Evolutionary conservation across 2,329 filamentous ascomycete species (phyloP).

Genomic region (Trichoderma cornu-damae): DNA sequence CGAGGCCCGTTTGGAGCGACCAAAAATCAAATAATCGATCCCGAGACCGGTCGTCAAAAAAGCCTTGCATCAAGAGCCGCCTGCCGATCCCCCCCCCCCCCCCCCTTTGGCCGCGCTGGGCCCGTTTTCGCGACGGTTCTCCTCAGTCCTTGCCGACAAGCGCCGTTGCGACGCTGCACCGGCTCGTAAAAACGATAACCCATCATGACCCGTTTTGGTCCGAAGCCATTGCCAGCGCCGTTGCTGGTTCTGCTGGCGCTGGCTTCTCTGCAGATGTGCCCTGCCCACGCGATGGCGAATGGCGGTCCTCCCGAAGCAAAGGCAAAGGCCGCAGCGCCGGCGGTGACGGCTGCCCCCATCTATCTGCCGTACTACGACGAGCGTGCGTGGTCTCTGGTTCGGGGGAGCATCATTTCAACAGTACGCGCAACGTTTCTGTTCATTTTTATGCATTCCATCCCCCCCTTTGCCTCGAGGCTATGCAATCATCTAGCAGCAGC

Average conservation of each 20-base stretch:
- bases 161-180: background rate
- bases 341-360: slow-evolving; percentile 40
- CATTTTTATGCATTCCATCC: background rate
- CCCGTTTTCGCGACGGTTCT: background rate
- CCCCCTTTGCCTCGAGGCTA: background rate
- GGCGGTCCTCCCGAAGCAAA: slow-evolving; percentile 1
- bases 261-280: slow-evolving; percentile 9
- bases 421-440: slow-evolving; percentile 27
- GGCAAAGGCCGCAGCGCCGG: slow-evolving; percentile 20
- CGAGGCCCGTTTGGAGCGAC: background rate
- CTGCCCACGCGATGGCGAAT: slow-evolving; percentile 22
- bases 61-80: background rate
- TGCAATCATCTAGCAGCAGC: background rate
- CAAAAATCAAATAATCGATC: background rate
- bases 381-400: slow-evolving; percentile 41
- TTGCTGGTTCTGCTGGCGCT: slow-evolving; percentile 28
- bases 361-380: slow-evolving; percentile 41
- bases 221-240: slow-evolving; percentile 14
- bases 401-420: slow-evolving; percentile 42
- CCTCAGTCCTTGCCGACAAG: background rate
- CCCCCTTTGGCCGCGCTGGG: background rate
- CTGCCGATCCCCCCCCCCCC: background rate
- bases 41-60: background rate
- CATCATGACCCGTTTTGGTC: background rate
- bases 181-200: background rate